Evolutionary conservation across 192 early-diverging fungal species (phyloP), one percentile per base, ranked within the genome.

Genomic region (Kickxella alabastrina): DNA sequence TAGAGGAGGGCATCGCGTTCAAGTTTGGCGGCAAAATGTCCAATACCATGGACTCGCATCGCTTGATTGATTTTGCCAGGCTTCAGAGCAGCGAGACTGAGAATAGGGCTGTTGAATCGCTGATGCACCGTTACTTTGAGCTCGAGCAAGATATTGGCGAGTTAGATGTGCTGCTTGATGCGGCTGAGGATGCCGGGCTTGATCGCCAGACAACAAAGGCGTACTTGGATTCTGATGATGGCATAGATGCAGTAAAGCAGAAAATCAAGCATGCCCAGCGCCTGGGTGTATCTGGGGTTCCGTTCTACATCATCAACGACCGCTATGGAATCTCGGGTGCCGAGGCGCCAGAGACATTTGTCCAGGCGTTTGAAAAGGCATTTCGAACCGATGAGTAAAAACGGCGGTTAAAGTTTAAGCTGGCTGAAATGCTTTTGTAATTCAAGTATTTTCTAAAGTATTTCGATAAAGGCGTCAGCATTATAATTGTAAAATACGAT

Each of bases 61-160:
- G 87, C 1, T 62, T 90, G 14, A 69, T 90, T 26, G 59, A 73
- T 27, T 87, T 65, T 58, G 83, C 87, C 0, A 49, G 58, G 28
- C 35, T 56, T 7, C 28, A 78, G 10, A 80, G 78, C 19, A 40
- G 44, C 22, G 56, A 35, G 9, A 73, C 75, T 17, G 79, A 89
- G 60, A 58, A 80, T 14, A 65, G 71, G 41, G 70, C 84, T 1
- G 77, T 87, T 17, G 80, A 83, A 10, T 72, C 79, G 43, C 47
- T 92, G 28, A 80, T 88, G 24, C 56, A 68, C 21, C 58, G 80
- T 7, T 92, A 91, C 54, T 87, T 87, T 77, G 90, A 92, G 68
- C 44, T 81, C 22, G 78, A 80, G 41, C 62, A 83, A 59, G 83
- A 87, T 59, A 75, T 88, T 43, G 80, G 78, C 36, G 83, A 87